Base-by-base conservation (phyloP, 768 basidiomycete genomes). In the Phanerochaete sordida region DNA sequence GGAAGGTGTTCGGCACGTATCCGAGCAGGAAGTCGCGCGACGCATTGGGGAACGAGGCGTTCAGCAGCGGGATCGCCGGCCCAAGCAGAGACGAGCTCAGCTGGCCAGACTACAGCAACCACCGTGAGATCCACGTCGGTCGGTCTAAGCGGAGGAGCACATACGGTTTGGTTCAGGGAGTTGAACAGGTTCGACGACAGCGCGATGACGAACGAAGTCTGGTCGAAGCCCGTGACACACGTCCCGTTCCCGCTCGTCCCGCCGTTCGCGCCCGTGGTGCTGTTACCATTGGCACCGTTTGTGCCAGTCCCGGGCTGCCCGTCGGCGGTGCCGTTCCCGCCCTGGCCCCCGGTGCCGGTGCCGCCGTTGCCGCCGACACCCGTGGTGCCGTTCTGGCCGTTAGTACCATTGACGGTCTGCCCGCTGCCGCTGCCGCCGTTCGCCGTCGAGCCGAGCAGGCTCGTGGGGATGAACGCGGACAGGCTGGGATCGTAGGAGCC, bases 171-270 rank as follows among this genome's bases (percentile, higher is more conserved):
- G 11, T 62, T 49, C 62, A 74, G 56, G 62, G 83, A 84, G 63
- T 85, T 86, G 72, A 89, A 90, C 26, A 88, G 69, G 64, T 81
- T 86, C 16, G 88, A 82, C 37, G 90, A 91, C 1, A 83, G 84
- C 8, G 88, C 91, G 77, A 90, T 87, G 35, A 93, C 69, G 69
- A 91, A 94, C 0, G 80, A 81, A 0, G 80, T 82, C 69, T 88
- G 88, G 68, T 93, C 90, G 65, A 91, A 93, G 4, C 85, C 86
- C 3, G 80, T 82, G 15, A 86, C 85, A 70, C 93, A 95, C 1
- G 81, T 72, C 9, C 83, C 81, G 6, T 75, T 70, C 60, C 82
- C 33, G 33, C 33, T 35, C 33, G 33, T 35, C 13, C 33, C 33
- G 13, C 33, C 33, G 33, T 35, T 35, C 33, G 7, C 33, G 13